Evolutionary conservation across 2,329 filamentous ascomycete species (phyloP).

Genomic region (Elsinoe arachidis): DNA sequence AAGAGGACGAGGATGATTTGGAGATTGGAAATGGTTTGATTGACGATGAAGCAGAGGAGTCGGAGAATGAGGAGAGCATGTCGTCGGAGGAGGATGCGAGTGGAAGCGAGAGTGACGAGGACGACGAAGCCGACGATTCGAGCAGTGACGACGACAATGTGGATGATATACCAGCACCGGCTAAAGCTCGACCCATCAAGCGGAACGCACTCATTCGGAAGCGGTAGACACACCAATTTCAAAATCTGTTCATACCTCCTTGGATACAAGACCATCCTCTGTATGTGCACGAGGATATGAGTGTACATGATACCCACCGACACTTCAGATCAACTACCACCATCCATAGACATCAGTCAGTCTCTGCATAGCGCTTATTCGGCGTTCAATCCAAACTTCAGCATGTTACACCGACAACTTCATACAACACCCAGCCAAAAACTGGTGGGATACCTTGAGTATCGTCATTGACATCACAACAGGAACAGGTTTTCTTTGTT

Average conservation of each 20-base stretch:
- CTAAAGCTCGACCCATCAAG: conserved; percentile 16
- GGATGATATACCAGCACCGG: conserved; percentile 8
- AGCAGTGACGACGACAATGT: conserved; percentile 17
- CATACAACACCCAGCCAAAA: not conserved
- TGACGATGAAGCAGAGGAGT: conserved; percentile 46
- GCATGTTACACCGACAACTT: not conserved
- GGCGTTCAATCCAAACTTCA: not conserved
- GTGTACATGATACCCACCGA: conserved; percentile 19
- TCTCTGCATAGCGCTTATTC: not conserved
- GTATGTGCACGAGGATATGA: conserved; percentile 26
- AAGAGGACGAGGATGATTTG: conserved; percentile 19
- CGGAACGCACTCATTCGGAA: conserved; percentile 19
- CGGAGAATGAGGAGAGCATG: conserved; percentile 39
- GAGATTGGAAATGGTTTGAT: conserved; percentile 33
- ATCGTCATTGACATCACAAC: not conserved
- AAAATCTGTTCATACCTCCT: conserved; percentile 11
- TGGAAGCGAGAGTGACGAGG: conserved; percentile 36
- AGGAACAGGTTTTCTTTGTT: not conserved
- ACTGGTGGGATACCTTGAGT: not conserved
- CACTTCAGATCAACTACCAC: not conserved
- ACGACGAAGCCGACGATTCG: conserved; percentile 29
- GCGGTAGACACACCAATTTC: conserved; percentile 16
- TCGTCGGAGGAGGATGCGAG: conserved; percentile 34
- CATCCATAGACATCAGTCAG: not conserved
- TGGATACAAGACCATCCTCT: conserved; percentile 18